Evolutionary conservation across 1,139 yeast species (phyloP).

Genomic region (Protomyces lactucae-debilis): DNA sequence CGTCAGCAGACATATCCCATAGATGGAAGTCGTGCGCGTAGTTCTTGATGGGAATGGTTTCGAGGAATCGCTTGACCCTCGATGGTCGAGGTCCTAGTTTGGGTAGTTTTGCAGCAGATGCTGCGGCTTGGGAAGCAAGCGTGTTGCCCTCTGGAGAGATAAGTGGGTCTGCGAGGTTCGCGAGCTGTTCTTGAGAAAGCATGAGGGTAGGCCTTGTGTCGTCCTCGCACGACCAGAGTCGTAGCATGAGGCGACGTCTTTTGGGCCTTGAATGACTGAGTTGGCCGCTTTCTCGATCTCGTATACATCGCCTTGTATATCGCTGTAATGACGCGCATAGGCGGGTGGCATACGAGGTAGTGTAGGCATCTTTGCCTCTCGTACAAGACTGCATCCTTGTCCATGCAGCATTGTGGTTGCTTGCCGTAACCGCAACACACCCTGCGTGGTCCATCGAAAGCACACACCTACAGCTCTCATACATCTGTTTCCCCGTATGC

Average conservation of each 20-base stretch:
- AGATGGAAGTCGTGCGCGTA: constrained; percentile 10
- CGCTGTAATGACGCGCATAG: background rate
- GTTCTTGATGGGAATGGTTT: constrained; percentile 12
- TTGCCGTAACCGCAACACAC: background rate
- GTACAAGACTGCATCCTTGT: background rate
- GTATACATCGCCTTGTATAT: background rate
- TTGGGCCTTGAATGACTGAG: background rate
- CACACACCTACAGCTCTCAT: background rate
- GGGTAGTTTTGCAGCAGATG: background rate
- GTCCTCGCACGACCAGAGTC: background rate
- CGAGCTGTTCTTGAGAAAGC: background rate
- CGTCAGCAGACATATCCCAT: constrained; percentile 23
- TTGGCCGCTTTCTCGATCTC: background rate
- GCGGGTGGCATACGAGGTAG: background rate
- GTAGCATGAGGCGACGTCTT: no score
- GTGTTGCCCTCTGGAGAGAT: background rate
- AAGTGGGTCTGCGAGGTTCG: background rate
- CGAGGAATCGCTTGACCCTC: constrained; percentile 5
- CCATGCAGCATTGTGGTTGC: background rate
- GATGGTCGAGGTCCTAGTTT: constrained; percentile 1
- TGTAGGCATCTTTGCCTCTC: no score
- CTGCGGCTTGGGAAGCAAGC: background rate
- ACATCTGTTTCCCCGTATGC: background rate
- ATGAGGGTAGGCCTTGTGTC: background rate
- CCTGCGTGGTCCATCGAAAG: background rate